These are phyloP conservation scores for Gaertneriomyces sp. DNA, from an alignment of 192 early-diverging fungal genomes.

Conservation along the genomic window DNA sequence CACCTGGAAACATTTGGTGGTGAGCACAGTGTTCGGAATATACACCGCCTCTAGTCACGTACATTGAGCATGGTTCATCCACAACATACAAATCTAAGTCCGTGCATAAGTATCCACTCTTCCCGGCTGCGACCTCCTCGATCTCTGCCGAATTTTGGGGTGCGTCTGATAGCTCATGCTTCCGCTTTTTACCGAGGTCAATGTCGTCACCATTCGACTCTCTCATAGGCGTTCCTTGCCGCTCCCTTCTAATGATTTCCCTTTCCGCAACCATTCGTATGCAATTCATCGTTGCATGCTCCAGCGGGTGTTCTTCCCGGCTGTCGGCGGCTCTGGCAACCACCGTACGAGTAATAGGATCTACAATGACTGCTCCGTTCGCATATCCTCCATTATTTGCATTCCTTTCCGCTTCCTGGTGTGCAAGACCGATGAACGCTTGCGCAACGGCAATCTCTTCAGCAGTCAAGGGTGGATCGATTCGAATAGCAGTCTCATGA, in stretches of 20 bases:
- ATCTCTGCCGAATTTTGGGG: neutral
- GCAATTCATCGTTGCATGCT: conserved; percentile 79
- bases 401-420: neutral
- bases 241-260: conserved; percentile 41
- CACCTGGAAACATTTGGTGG: conserved; percentile 49
- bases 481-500: conserved; percentile 36
- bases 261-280: conserved; percentile 59
- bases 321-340: conserved; percentile 46
- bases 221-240: neutral
- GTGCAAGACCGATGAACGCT: conserved; percentile 20
- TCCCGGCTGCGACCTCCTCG: conserved; percentile 7
- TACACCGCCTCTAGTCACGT: conserved; percentile 15
- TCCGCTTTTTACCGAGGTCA: neutral
- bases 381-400: neutral
- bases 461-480: neutral
- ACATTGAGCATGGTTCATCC: conserved; percentile 88
- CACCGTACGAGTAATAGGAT: conserved; percentile 46
- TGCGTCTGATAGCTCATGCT: neutral
- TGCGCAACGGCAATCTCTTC: conserved; percentile 8
- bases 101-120: conserved; percentile 70
- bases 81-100: conserved; percentile 77
- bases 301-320: conserved; percentile 56
- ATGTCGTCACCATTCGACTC: neutral
- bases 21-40: too few relatives aligned
- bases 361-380: conserved; percentile 51